Evolutionary conservation across 441 rosid species (phyloP).

Genomic region (Lepidium campestre): DNA sequence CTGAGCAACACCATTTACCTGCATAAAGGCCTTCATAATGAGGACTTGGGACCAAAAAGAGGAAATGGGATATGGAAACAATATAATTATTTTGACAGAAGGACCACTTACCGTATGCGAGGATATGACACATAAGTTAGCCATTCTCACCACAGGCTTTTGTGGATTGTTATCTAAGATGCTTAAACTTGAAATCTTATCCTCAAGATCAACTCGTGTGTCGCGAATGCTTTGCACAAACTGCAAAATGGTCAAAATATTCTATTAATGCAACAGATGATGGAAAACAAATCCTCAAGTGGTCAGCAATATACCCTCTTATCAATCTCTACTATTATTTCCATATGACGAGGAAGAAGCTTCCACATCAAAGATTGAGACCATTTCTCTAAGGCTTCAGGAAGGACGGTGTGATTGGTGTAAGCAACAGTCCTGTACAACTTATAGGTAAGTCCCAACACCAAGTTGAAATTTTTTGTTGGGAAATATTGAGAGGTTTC

Average conservation of each 20-base stretch:
- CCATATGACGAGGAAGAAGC: slow-evolving; percentile 99
- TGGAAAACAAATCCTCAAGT: not conserved
- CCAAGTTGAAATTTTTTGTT: not conserved
- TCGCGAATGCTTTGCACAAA: slow-evolving; percentile 54
- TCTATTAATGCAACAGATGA: slow-evolving; percentile 6
- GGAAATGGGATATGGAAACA: not conserved
- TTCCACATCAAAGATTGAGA: slow-evolving; percentile 92
- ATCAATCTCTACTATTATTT: slow-evolving; percentile 92
- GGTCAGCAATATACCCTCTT: slow-evolving; percentile 55
- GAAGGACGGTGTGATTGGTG: slow-evolving; percentile 99
- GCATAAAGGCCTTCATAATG: slow-evolving; percentile 18
- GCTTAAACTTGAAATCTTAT: slow-evolving; percentile 70
- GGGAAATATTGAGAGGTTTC: slow-evolving; percentile 5
- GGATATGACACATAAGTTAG: slow-evolving; percentile 90
- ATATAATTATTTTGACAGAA: not conserved
- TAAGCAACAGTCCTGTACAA: slow-evolving; percentile 79
- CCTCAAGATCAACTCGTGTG: slow-evolving; percentile 64
- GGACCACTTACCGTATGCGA: slow-evolving; percentile 67
- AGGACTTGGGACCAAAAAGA: slow-evolving; percentile 8
- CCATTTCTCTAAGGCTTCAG: slow-evolving; percentile 99
- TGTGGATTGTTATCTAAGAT: slow-evolving; percentile 85
- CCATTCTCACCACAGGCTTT: slow-evolving; percentile 98
- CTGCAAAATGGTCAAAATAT: slow-evolving; percentile 42
- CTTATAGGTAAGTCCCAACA: slow-evolving; percentile 14
- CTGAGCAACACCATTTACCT: slow-evolving; percentile 99